phyloP scores from a whole-genome alignment of 768 basidiomycete genomes.

The Lactarius sanguifluus region DNA sequence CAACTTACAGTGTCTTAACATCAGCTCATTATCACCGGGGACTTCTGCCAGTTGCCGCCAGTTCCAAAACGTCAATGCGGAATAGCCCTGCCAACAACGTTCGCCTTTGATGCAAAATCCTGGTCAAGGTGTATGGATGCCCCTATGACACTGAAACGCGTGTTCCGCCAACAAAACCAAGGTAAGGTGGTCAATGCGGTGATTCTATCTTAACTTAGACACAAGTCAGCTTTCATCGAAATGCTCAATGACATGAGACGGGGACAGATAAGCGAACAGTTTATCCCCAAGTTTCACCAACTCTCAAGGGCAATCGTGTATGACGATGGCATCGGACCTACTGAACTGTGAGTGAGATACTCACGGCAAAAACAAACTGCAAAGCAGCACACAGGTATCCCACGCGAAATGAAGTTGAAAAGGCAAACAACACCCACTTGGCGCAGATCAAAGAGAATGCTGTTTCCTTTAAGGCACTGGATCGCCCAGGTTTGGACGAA shows the following conservation, averaged over 20 bases:
- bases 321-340: conserved; percentile 74
- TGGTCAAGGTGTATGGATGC: conserved; percentile 66
- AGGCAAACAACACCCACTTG: conserved; percentile 59
- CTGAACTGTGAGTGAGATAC: conserved; percentile 59
- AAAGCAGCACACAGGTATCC: conserved; percentile 53
- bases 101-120: conserved; percentile 78
- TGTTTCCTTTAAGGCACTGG: conserved; percentile 45
- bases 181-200: conserved; percentile 37
- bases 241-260: conserved; percentile 89
- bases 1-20: conserved; percentile 8
- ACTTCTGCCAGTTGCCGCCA: conserved; percentile 91
- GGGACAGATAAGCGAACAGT: conserved; percentile 53
- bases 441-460: conserved; percentile 41
- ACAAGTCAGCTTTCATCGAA: conserved; percentile 55
- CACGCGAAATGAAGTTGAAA: conserved; percentile 67
- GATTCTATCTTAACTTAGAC: neutral
- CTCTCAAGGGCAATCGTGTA: conserved; percentile 62
- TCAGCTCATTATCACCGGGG: conserved; percentile 80
- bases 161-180: conserved; percentile 89
- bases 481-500: conserved; percentile 48
- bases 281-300: conserved; percentile 49
- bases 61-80: conserved; percentile 55
- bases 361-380: neutral
- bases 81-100: conserved; percentile 50
- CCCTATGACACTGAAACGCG: conserved; percentile 60